These are phyloP conservation scores for Fistulinella cinereoalba DNA, from an alignment of 1,284 basidiomycete species.

Conservation along the genomic window DNA sequence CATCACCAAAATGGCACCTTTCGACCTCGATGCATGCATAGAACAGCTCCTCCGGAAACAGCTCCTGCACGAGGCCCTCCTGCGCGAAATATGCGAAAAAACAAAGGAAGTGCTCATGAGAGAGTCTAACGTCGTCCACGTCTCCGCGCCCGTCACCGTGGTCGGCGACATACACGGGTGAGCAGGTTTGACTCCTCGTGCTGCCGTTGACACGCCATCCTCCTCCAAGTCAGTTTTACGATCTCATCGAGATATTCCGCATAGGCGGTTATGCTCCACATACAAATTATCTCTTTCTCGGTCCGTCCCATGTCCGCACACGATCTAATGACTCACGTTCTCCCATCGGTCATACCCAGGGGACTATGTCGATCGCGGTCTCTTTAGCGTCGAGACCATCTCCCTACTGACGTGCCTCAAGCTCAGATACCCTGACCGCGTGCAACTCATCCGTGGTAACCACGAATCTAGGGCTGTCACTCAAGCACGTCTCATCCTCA, in stretches of 20 bases:
- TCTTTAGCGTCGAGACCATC: slow-evolving; percentile 98
- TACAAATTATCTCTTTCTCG: slow-evolving; percentile 97
- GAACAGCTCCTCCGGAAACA: slow-evolving; percentile 88
- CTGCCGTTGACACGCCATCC: slow-evolving; percentile 26
- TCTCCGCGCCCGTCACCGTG: slow-evolving; percentile 97
- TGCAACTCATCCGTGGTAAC: slow-evolving; percentile 97
- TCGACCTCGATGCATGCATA: slow-evolving; percentile 95
- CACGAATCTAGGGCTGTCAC: slow-evolving; percentile 98
- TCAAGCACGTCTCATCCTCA: slow-evolving; percentile 57
- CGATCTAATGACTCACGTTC: slow-evolving; percentile 1
- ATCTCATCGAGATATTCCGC: slow-evolving; percentile 97
- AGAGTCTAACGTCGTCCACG: slow-evolving; percentile 98
- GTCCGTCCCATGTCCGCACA: slow-evolving; percentile 44
- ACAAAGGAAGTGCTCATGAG: slow-evolving; percentile 98
- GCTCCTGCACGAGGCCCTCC: slow-evolving; percentile 85
- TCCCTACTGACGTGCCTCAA: slow-evolving; percentile 97
- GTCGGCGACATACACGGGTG: slow-evolving; percentile 99
- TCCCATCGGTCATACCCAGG: slow-evolving; percentile 47
- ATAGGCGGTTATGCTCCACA: slow-evolving; percentile 97
- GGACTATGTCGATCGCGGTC: slow-evolving; percentile 96
- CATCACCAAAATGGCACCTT: slow-evolving; percentile 68
- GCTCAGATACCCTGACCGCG: slow-evolving; percentile 93
- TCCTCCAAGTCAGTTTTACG: slow-evolving; percentile 90
- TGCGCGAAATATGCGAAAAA: slow-evolving; percentile 97
- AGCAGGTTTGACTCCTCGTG: slow-evolving; percentile 36